Base-by-base conservation (phyloP, 1,284 basidiomycete genomes). In the Trametes hirsuta region DNA sequence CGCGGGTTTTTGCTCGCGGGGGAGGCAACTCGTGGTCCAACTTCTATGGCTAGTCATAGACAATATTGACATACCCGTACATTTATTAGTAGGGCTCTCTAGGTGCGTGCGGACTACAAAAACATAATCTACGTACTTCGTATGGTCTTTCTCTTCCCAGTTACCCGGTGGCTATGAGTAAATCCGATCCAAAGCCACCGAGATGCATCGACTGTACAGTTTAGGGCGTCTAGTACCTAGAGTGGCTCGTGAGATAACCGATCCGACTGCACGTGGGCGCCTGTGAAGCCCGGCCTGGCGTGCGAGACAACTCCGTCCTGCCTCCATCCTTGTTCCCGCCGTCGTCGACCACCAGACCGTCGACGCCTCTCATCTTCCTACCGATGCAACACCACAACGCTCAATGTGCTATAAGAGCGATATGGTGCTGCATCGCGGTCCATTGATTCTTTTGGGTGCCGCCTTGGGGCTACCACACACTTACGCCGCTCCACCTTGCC, bases 251-350 rank as follows among this genome's bases (percentile, higher is more conserved):
- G 58, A 57, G 48, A 57, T 57, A 30, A 36, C 55, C 48, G 55
- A 57, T 51, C 48, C 41, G 55, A 40, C 58, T 14, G 64, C 64
- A 65, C 64, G 64, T 65, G 64, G 36, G 36, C 53, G 48, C 36
- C 63, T 61, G 63, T 61, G 64, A 65, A 62, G 58, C 58, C 55
- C 47, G 46, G 58, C 61, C 60, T 21, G 58, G 55, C 64, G 64
- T 65, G 64, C 61, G 64, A 65, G 61, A 62, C 64, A 62, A 62
- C 64, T 62, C 58, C 64, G 41, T 65, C 61, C 58, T 65, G 61
- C 64, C 64, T 65, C 64, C 64, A 56, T 65, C 55, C 61, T 59
- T 62, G 53, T 55, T 55, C 46, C 53, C 53, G 60, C 61, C 58
- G 57, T 59, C 64, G 53, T 60, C 61, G 55, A 58, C 63, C 50